Evolutionary conservation across 257 asterid genomes (phyloP).

Genomic region (Solanum chaucha): DNA sequence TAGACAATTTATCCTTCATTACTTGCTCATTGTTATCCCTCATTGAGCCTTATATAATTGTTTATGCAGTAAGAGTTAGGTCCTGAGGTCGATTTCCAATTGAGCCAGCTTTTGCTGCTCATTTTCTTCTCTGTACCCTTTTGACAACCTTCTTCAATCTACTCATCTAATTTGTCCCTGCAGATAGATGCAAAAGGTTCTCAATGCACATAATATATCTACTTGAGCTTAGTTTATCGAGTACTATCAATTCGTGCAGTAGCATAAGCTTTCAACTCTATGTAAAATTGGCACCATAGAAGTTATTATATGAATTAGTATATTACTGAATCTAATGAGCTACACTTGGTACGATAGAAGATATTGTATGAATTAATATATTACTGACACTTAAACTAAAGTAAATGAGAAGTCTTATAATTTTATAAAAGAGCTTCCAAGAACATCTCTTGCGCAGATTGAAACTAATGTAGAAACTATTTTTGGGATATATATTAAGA

Average conservation of each 20-base stretch:
- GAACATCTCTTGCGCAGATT: neutral
- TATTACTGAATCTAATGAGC: neutral
- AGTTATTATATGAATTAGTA: too few species aligned
- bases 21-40: slow-evolving; percentile 33
- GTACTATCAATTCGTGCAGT: neutral
- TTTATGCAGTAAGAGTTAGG: slow-evolving; percentile 19
- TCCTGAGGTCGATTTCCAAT: slow-evolving; percentile 6
- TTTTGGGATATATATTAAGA: neutral
- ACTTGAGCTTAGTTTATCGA: neutral
- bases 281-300: neutral
- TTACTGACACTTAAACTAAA: neutral
- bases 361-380: neutral
- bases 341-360: neutral
- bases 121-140: neutral
- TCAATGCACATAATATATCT: slow-evolving; percentile 32
- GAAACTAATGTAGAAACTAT: neutral
- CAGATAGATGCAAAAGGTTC: slow-evolving; percentile 31
- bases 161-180: slow-evolving; percentile 35
- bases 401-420: neutral
- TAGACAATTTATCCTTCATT: slow-evolving; percentile 15
- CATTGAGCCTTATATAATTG: slow-evolving; percentile 35
- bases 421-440: neutral
- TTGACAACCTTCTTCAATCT: slow-evolving; percentile 9
- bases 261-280: neutral
- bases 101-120: slow-evolving; percentile 17